These are phyloP conservation scores for Xylaria sp. DNA, from an alignment of 2,329 filamentous ascomycete genomes.

Conservation along the genomic window DNA sequence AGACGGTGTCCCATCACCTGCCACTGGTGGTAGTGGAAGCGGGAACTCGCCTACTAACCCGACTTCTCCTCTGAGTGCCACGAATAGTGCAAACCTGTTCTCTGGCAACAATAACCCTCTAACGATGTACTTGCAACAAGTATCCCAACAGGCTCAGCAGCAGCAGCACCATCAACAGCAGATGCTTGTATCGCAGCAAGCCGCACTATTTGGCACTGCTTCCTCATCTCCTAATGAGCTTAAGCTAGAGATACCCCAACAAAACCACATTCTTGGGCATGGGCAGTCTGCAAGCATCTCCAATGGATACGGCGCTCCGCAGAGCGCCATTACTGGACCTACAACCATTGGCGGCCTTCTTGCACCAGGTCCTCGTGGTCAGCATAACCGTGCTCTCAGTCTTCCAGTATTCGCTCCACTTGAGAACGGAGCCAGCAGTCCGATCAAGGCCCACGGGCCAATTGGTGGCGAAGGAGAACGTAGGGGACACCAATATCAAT, in stretches of 20 bases:
- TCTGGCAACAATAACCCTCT: constrained; percentile 86
- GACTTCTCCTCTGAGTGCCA: constrained; percentile 60
- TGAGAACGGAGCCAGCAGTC: constrained; percentile 63
- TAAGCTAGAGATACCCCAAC: constrained; percentile 63
- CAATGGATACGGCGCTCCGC: constrained; percentile 62
- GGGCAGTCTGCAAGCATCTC: constrained; percentile 70
- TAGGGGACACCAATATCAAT: constrained; percentile 70
- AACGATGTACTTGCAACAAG: constrained; percentile 90
- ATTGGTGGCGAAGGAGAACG: constrained; percentile 59
- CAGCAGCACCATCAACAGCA: constrained; percentile 79
- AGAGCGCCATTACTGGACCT: constrained; percentile 58
- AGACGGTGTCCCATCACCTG: constrained; percentile 64
- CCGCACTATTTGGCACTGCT: constrained; percentile 78
- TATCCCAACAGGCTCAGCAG: constrained; percentile 72
- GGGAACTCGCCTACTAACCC: constrained; percentile 61
- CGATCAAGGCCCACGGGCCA: constrained; percentile 53
- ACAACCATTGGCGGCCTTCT: constrained; percentile 79
- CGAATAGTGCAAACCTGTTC: constrained; percentile 66
- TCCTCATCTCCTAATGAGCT: constrained; percentile 64
- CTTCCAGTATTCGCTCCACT: constrained; percentile 74
- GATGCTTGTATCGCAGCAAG: constrained; percentile 75
- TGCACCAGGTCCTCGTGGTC: constrained; percentile 67
- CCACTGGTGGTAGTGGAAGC: constrained; percentile 65
- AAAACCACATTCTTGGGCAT: constrained; percentile 66
- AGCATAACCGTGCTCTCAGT: constrained; percentile 83